Percentiles rank a stretch among this genome's conserved stretches.
Evolutionary conservation across 495 filamentous ascomycete genomes (phyloP).

Genomic region (Penicillium chermesinum): DNA sequence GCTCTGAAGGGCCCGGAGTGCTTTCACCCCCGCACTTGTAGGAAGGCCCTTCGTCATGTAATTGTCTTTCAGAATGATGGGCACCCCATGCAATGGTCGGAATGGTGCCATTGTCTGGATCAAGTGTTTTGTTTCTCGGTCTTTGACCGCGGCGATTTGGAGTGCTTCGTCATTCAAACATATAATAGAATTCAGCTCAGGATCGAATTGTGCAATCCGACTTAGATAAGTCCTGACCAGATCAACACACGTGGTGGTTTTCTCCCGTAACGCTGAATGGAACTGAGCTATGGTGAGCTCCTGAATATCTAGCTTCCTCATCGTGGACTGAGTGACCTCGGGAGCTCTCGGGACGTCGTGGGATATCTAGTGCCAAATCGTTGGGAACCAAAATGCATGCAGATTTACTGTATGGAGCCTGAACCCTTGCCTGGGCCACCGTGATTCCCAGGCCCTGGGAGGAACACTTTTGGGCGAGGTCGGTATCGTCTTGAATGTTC

Average conservation of each 20-base stretch:
- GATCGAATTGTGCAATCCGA: conserved; percentile 52
- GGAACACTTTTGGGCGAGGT: too few relatives aligned
- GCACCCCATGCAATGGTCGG: conserved; percentile 43
- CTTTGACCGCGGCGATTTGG: conserved; percentile 41
- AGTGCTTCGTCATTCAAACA: conserved; percentile 49
- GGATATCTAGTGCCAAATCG: too few relatives aligned
- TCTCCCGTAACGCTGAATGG: neutral
- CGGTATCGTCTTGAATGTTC: too few relatives aligned
- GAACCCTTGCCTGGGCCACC: too few relatives aligned
- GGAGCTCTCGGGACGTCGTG: too few relatives aligned
- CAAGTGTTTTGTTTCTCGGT: conserved; percentile 31
- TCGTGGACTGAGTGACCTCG: too few relatives aligned
- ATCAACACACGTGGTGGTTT: neutral
- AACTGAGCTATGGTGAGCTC: neutral
- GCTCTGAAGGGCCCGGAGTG: conserved; percentile 42
- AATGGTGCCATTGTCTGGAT: conserved; percentile 4
- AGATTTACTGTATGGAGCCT: too few relatives aligned
- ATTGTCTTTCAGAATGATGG: conserved; percentile 61
- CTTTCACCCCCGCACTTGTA: conserved; percentile 51
- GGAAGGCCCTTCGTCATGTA: conserved; percentile 47
- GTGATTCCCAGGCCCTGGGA: too few relatives aligned
- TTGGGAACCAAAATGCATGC: too few relatives aligned
- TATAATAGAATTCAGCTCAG: conserved; percentile 52
- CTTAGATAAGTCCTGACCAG: conserved; percentile 51
- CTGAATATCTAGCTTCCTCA: neutral